Evolutionary conservation across 2,329 filamentous ascomycete species (phyloP), one percentile per base, ranked within the genome.

Genomic region (Ascochyta fabae): DNA sequence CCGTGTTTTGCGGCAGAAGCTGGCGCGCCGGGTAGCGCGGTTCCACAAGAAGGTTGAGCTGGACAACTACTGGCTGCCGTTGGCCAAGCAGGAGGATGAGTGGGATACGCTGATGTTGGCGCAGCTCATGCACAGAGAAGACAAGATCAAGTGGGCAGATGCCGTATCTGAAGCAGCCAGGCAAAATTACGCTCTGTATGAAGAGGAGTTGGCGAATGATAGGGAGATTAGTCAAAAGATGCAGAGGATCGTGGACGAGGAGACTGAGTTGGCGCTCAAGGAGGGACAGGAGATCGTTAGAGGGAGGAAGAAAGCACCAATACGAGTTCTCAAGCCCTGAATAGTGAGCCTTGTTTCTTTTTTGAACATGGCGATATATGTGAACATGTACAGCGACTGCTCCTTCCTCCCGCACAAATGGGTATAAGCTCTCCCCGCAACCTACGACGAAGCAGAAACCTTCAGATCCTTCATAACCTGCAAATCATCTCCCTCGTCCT

Each of bases 401-500:
- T 24, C 33, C 3, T 36, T n/a, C 36, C 22, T 24, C 6, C 15
- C n/a, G 16, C 22, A n/a, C 29, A 39, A 36, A 50, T 48, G 67
- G 65, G 66, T 72, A 70, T 70, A 66, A 63, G 19, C 40, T 19
- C 16, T 33, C 24, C 49, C n/a, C 8, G 29, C 33, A 9, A 35
- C 56, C 61, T 47, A 74, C 50, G 62, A 61, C 23, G 63, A 55
- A 54, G 84, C 85, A 64, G 86, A 83, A 48, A 76, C 71, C 61
- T 74, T 76, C 41, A 76, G 52, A 47, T 68, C 71, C 46, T 75
- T 70, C 48, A 72, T 63, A 16, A 69, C 68, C 50, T 72, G 87
- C 19, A 81, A 73, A 1, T 83, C 81, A 58, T 83, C 81, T 36
- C 81, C 83, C 16, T 83, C 84, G 3, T 90, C 84, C 35, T 88